Conservation (phyloP, 768 basidiomycete species). For the Leccinum obscurum region DNA sequence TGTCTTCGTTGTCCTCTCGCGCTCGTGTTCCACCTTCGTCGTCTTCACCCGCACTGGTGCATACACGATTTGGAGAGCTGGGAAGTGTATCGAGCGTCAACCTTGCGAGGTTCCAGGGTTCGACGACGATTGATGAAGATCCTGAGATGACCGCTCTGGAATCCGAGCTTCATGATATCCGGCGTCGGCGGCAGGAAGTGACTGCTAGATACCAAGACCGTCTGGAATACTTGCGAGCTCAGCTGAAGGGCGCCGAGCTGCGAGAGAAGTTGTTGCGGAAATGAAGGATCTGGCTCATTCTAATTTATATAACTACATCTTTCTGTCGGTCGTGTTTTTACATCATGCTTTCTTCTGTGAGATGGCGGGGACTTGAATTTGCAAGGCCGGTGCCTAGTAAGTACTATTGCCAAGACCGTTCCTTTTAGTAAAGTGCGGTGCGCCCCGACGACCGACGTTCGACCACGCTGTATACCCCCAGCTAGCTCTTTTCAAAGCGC, state of each 20-base stretch:
- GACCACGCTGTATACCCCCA: neutral
- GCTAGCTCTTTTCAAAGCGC: neutral
- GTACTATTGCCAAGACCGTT: no score
- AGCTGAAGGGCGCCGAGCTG: slow-evolving; percentile 79
- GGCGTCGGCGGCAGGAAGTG: slow-evolving; percentile 68
- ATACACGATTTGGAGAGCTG: slow-evolving; percentile 32
- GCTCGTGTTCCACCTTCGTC: slow-evolving; percentile 38
- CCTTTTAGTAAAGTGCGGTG: neutral
- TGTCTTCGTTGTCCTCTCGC: slow-evolving; percentile 60
- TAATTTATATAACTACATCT: slow-evolving; percentile 2
- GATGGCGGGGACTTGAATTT: neutral
- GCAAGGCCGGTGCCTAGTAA: no score
- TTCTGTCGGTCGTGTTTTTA: slow-evolving; percentile 13
- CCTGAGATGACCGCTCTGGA: slow-evolving; percentile 42
- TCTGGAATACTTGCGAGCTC: slow-evolving; percentile 77
- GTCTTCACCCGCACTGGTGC: slow-evolving; percentile 30
- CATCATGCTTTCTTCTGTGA: slow-evolving; percentile 19
- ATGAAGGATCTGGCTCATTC: slow-evolving; percentile 29
- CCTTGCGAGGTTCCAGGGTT: slow-evolving; percentile 43
- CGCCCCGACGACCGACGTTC: neutral
- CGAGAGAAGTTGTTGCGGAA: slow-evolving; percentile 78
- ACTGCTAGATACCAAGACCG: slow-evolving; percentile 70
- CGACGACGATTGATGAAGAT: slow-evolving; percentile 35
- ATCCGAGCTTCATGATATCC: slow-evolving; percentile 67
- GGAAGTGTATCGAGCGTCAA: slow-evolving; percentile 50